Percentiles rank a stretch among this genome's conserved stretches.
Evolutionary conservation across 179 eudicot species (phyloP).

Genomic region (Sideroxylon spinosum): DNA sequence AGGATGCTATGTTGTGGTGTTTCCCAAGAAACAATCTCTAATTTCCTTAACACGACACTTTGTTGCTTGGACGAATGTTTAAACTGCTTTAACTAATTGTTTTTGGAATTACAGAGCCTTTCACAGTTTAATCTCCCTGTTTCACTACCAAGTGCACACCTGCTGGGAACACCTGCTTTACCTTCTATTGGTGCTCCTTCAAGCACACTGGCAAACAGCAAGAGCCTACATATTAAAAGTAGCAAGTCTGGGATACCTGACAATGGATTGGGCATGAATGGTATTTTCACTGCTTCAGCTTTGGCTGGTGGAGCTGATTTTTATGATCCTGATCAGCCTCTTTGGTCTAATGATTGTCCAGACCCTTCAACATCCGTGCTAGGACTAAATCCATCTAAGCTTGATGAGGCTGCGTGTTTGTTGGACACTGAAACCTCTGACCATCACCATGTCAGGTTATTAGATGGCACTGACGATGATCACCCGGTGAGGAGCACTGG

Average conservation of each 20-base stretch:
- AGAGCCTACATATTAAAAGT: conserved; percentile 41
- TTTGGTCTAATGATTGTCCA: conserved; percentile 59
- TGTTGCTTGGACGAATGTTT: neutral
- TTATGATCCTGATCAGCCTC: conserved; percentile 94
- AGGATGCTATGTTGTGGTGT: neutral
- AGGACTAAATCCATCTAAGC: conserved; percentile 39
- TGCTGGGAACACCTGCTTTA: conserved; percentile 40
- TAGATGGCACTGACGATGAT: conserved; percentile 28
- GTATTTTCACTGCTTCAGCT: conserved; percentile 37
- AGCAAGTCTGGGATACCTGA: conserved; percentile 43
- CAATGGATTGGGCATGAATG: conserved; percentile 42
- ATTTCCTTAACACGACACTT: neutral
- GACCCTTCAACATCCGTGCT: conserved; percentile 44
- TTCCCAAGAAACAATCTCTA: neutral
- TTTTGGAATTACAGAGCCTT: conserved; percentile 51
- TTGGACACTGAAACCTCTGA: conserved; percentile 43
- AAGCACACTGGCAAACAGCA: conserved; percentile 41
- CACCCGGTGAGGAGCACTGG: conserved; percentile 28
- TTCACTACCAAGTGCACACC: conserved; percentile 56
- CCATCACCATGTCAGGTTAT: conserved; percentile 16
- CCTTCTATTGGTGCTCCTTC: conserved; percentile 52
- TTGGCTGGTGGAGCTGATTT: conserved; percentile 62
- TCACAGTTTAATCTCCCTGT: conserved; percentile 83
- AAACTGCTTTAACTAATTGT: neutral
- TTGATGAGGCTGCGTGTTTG: conserved; percentile 39